These are phyloP conservation scores for Paraconiothyrium sp. DNA, from an alignment of 2,329 filamentous ascomycete species.

Conservation along the genomic window DNA sequence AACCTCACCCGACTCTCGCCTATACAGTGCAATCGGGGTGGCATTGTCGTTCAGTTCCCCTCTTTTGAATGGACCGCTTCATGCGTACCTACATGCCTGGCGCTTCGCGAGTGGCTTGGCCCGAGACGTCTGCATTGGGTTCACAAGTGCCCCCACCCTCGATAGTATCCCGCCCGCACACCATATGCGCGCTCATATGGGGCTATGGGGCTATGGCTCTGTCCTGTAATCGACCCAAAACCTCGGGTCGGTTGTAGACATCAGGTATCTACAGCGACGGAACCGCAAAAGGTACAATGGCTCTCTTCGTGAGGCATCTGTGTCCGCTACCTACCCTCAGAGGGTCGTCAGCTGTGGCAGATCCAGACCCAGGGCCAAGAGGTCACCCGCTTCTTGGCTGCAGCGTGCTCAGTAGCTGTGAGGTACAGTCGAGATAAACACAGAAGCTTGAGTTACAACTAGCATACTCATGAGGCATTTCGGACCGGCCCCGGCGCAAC, in stretches of 20 bases:
- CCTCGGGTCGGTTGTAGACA: neutral
- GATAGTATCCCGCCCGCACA: neutral
- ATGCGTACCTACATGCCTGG: neutral
- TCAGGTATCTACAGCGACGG: neutral
- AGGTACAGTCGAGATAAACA: constrained; percentile 8
- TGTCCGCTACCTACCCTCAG: neutral
- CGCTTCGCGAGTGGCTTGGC: constrained; percentile 1
- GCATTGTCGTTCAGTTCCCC: neutral
- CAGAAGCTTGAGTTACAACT: neutral
- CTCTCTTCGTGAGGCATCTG: neutral
- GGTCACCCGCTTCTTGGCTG: constrained; percentile 37
- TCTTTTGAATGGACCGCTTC: neutral
- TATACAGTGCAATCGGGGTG: neutral
- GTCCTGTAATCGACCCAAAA: neutral
- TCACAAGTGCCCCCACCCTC: constrained; percentile 13
- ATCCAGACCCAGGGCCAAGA: constrained; percentile 47
- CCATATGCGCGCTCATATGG: neutral
- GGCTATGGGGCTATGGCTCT: constrained; percentile 7
- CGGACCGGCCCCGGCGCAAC: constrained; percentile 7
- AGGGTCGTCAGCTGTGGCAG: constrained; percentile 42
- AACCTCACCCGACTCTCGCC: constrained; percentile 7
- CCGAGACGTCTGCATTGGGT: constrained; percentile 5
- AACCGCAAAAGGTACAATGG: constrained; percentile 3
- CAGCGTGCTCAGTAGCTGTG: constrained; percentile 20
- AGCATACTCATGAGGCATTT: constrained; percentile 2